phyloP scores from a whole-genome alignment of 192 early-diverging fungal species.

The Kickxella alabastrina region DNA sequence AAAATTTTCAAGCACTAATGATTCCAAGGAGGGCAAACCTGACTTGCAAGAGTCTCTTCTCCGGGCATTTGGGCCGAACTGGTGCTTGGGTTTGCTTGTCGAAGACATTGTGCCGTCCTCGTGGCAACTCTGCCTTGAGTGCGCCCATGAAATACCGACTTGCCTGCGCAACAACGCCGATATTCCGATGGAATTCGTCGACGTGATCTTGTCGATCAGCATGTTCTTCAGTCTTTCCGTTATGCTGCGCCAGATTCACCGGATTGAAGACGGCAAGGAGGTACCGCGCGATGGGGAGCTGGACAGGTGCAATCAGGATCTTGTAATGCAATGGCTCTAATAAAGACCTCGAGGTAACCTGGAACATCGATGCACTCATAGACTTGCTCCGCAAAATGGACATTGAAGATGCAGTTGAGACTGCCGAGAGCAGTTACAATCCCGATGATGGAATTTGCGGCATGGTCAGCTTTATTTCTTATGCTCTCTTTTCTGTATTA shows the following conservation, averaged over 20 bases:
- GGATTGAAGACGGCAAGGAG: background rate
- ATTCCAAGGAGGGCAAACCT: no score
- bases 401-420: background rate
- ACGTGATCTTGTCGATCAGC: constrained; percentile 17
- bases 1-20: no score
- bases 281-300: no score
- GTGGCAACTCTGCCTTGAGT: constrained; percentile 10
- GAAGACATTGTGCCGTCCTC: constrained; percentile 17
- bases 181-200: constrained; percentile 20
- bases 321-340: background rate
- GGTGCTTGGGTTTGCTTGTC: constrained; percentile 20
- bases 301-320: no score
- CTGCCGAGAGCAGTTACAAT: background rate
- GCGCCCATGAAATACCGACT: constrained; percentile 13
- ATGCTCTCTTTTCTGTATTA: no score
- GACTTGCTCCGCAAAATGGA: background rate
- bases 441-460: no score
- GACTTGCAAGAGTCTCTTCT: background rate
- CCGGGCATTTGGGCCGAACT: constrained; percentile 15
- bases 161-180: constrained; percentile 11
- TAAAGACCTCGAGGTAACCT: background rate
- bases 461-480: no score
- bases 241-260: constrained; percentile 21
- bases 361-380: background rate
- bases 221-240: constrained; percentile 20